Base-by-base conservation (phyloP, 768 basidiomycete genomes). In the Leccinum variicolor region DNA sequence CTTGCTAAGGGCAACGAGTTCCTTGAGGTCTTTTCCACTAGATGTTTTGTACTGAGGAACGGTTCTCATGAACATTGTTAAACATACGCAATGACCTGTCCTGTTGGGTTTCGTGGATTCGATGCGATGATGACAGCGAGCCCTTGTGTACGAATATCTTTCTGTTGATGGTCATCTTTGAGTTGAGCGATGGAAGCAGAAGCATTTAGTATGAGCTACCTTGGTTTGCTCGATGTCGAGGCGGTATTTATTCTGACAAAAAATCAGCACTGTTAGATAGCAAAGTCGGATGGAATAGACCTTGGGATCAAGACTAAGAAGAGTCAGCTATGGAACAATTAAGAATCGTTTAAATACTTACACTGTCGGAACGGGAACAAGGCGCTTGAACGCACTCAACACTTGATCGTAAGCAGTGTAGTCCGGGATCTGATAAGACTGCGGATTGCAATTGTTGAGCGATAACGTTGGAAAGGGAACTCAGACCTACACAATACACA, bases 51-150 rank as follows among this genome's bases (percentile, higher is more conserved):
- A 31, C 31, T 63, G 52, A 73, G 48, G 28, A 11, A 57, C 7
- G n/a, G 33, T 17, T n/a, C 13, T 31, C 39, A 34, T 3, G 55
- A 43, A 31, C 11, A 52, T 36, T 46, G 33, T 17, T 54, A 15
- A 11, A 69, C 73, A 23, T 65, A 90, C 86, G 80, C 81, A 61
- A 85, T 82, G 54, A 87, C 84, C 70, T 96, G 94, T n/a, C 95
- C 94, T 1, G 95, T 97, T 3, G 95, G 94, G 69, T 97, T 98
- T 54, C 94, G 85, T n/a, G 95, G 95, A 74, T 97, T 98, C 23
- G 91, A 94, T 0, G 92, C 90, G 46, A 95, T 77, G 56, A 96
- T 81, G 51, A 95, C 92, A 11, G 87, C 83, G 19, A 95, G 77
- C 14, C 93, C 92, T 73, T 94, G 92, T 1, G 81, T 89, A 43